Conservation (phyloP, 768 basidiomycete genomes). For the Boletus tylopilopsis region DNA sequence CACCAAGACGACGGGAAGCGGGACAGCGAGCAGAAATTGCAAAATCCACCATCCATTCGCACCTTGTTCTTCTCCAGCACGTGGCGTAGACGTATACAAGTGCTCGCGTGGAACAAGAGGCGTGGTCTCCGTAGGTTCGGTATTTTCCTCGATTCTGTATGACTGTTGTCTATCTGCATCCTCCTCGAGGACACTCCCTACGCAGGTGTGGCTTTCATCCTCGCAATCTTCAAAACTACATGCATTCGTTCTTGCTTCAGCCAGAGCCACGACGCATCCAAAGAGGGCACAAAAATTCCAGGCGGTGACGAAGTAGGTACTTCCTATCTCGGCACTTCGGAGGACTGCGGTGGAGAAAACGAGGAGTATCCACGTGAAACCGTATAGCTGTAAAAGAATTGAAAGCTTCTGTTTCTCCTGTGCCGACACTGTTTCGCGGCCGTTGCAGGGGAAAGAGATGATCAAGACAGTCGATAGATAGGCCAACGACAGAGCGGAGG, state of each 20-base stretch:
- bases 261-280: constrained; percentile 36
- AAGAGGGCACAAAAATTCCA: constrained; percentile 49
- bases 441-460: constrained; percentile 34
- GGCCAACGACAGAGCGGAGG: constrained; percentile 45
- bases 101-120: constrained; percentile 44
- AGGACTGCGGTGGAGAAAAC: constrained; percentile 46
- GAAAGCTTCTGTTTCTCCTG: constrained; percentile 47
- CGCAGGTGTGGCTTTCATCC: constrained; percentile 8
- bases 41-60: constrained; percentile 52
- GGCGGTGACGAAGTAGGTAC: constrained; percentile 53
- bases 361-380: constrained; percentile 57
- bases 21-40: constrained; percentile 53
- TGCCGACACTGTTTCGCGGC: constrained; percentile 18
- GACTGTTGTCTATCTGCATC: constrained; percentile 11
- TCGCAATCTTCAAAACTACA: constrained; percentile 8
- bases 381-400: constrained; percentile 50
- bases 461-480: constrained; percentile 46
- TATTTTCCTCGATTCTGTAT: constrained; percentile 30
- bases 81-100: constrained; percentile 2
- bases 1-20: constrained; percentile 49
- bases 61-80: constrained; percentile 11
- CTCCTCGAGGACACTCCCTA: constrained; percentile 18
- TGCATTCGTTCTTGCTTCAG: constrained; percentile 33
- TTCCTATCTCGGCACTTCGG: constrained; percentile 41
- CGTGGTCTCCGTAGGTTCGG: constrained; percentile 52